These are phyloP conservation scores for Fallopia convolvulus DNA, from an alignment of 148 eudicot species.

Conservation along the genomic window DNA sequence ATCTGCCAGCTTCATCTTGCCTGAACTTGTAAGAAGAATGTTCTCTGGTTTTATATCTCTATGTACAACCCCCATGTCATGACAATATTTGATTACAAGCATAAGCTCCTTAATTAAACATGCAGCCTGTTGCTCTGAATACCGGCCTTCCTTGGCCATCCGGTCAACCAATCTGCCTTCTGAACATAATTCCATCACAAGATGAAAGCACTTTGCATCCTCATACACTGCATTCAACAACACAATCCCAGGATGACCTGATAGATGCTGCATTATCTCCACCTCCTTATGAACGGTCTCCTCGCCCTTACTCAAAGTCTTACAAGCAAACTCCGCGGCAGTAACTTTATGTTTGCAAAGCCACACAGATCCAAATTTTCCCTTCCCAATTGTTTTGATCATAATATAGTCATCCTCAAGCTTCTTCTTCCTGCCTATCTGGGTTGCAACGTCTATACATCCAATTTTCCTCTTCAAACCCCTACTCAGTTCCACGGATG, in stretches of 20 bases:
- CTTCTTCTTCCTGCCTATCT: constrained; percentile 80
- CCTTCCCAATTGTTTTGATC: constrained; percentile 56
- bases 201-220: constrained; percentile 63
- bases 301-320: constrained; percentile 84
- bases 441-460: constrained; percentile 71
- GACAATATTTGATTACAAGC: constrained; percentile 81
- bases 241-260: constrained; percentile 90
- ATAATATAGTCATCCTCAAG: constrained; percentile 63
- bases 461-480: constrained; percentile 88
- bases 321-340: constrained; percentile 74
- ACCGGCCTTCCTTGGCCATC: constrained; percentile 51
- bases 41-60: constrained; percentile 91
- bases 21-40: constrained; percentile 54
- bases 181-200: constrained; percentile 85
- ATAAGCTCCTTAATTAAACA: constrained; percentile 59
- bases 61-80: constrained; percentile 92
- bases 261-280: constrained; percentile 98
- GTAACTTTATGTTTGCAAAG: constrained; percentile 55
- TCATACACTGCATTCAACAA: constrained; percentile 80
- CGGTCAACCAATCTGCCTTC: constrained; percentile 81
- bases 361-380: constrained; percentile 94
- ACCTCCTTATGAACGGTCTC: constrained; percentile 93
- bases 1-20: constrained; percentile 83
- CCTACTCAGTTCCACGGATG: constrained; percentile 32
- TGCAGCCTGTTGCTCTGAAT: constrained; percentile 67